Evolutionary conservation across 2,329 filamentous ascomycete genomes (phyloP).

Genomic region (Aureobasidium sp.): DNA sequence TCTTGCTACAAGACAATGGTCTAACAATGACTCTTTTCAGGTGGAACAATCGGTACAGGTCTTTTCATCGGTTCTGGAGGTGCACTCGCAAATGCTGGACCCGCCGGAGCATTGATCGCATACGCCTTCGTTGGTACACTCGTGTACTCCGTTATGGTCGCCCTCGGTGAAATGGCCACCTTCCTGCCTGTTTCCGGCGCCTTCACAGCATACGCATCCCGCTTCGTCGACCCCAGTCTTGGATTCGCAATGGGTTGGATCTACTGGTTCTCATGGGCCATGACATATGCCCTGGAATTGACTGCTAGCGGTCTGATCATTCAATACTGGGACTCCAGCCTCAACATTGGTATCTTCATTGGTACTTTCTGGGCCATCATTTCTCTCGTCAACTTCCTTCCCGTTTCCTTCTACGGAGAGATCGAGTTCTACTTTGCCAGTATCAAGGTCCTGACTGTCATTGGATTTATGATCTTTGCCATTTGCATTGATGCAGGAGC

Average conservation of each 20-base stretch:
- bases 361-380: slow-evolving; percentile 28
- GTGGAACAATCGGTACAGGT: slow-evolving; percentile 26
- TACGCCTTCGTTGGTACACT: slow-evolving; percentile 37
- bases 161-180: slow-evolving; percentile 49
- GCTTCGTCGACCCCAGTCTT: slow-evolving; percentile 36
- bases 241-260: slow-evolving; percentile 43
- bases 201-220: slow-evolving; percentile 41
- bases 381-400: slow-evolving; percentile 41
- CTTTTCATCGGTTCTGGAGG: slow-evolving; percentile 34
- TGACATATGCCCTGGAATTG: slow-evolving; percentile 31
- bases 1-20: background rate
- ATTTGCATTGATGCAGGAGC: slow-evolving; percentile 33
- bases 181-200: slow-evolving; percentile 52
- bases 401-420: slow-evolving; percentile 45
- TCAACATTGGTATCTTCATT: slow-evolving; percentile 34
- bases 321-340: slow-evolving; percentile 30
- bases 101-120: slow-evolving; percentile 36
- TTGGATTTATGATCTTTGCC: slow-evolving; percentile 37
- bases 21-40: slow-evolving; percentile 6
- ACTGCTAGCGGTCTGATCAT: slow-evolving; percentile 32
- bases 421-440: slow-evolving; percentile 47
- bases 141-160: slow-evolving; percentile 40
- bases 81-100: slow-evolving; percentile 31
- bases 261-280: slow-evolving; percentile 35
- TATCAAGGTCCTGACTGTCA: slow-evolving; percentile 43